phyloP scores from a whole-genome alignment of 805 yeast genomes.

The Hanseniaspora meyeri region DNA sequence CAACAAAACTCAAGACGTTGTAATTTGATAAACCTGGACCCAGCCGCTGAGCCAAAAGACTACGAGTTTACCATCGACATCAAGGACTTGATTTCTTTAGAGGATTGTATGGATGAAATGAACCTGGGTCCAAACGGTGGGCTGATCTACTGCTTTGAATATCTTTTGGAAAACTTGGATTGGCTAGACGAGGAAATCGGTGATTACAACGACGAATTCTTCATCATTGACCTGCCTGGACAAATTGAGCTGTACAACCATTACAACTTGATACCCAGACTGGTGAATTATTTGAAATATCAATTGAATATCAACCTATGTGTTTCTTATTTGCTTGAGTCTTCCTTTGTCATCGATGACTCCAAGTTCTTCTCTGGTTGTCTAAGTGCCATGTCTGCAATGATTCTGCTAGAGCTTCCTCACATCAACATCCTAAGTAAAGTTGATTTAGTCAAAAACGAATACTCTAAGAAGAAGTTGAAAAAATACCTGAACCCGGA shows the following conservation, averaged over 20 bases:
- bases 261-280: constrained; percentile 80
- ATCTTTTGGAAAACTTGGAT: constrained; percentile 74
- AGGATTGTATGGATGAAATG: constrained; percentile 92
- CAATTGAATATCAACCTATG: constrained; percentile 77
- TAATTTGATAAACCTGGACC: constrained; percentile 88
- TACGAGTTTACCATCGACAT: constrained; percentile 88
- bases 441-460: constrained; percentile 72
- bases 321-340: constrained; percentile 84
- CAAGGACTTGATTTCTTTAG: constrained; percentile 74
- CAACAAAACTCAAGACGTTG: constrained; percentile 85
- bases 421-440: constrained; percentile 85
- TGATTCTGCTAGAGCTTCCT: constrained; percentile 89
- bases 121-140: constrained; percentile 94
- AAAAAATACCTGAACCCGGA: constrained; percentile 86
- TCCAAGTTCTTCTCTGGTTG: constrained; percentile 94
- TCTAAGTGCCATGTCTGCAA: constrained; percentile 92
- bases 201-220: constrained; percentile 84
- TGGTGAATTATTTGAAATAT: constrained; percentile 71
- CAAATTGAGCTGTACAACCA: constrained; percentile 92
- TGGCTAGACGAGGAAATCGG: constrained; percentile 98
- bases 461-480: constrained; percentile 59
- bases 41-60: constrained; percentile 90
- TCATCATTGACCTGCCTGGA: constrained; percentile 94
- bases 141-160: constrained; percentile 83
- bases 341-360: constrained; percentile 82